Conservation (phyloP, 2,329 filamentous ascomycete genomes). For the Fusarium euwallaceae region DNA sequence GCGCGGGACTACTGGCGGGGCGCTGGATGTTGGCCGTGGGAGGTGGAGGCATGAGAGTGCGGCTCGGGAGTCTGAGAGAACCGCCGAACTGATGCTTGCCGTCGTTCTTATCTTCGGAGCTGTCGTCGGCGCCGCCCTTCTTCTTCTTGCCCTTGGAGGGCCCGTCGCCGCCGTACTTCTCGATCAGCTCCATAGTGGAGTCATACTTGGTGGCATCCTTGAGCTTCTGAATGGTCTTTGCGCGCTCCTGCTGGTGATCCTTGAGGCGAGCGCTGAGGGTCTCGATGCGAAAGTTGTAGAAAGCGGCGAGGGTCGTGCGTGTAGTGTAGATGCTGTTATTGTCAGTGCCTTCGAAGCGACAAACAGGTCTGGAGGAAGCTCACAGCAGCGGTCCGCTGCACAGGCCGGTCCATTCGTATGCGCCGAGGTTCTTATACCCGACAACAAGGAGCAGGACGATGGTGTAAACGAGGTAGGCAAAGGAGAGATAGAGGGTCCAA, state of each 20-base stretch:
- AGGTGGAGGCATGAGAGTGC: conserved; percentile 68
- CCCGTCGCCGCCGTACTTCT: conserved; percentile 88
- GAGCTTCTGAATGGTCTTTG: conserved; percentile 90
- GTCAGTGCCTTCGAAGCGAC: conserved; percentile 27
- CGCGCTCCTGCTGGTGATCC: conserved; percentile 81
- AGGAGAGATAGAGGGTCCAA: conserved; percentile 89
- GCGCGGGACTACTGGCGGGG: conserved; percentile 47
- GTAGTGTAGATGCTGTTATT: conserved; percentile 80
- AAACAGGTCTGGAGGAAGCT: conserved; percentile 43
- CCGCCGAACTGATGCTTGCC: conserved; percentile 29
- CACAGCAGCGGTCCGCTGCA: conserved; percentile 84
- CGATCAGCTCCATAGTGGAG: conserved; percentile 89
- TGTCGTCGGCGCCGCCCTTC: conserved; percentile 33
- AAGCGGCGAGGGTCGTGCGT: conserved; percentile 74
- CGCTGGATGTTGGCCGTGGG: conserved; percentile 73
- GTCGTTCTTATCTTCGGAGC: conserved; percentile 26
- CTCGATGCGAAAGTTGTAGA: conserved; percentile 86
- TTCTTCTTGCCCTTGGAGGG: conserved; percentile 54
- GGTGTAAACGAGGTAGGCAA: conserved; percentile 89
- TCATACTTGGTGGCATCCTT: conserved; percentile 97
- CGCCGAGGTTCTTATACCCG: conserved; percentile 82
- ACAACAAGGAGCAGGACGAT: conserved; percentile 88
- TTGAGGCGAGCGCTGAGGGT: conserved; percentile 78
- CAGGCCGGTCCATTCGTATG: conserved; percentile 82
- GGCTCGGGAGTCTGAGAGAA: conserved; percentile 37